Evolutionary conservation across 345 rosid genomes (phyloP), one percentile per base, ranked within the genome.

Genomic region (Aquilaria yunnanensis): DNA sequence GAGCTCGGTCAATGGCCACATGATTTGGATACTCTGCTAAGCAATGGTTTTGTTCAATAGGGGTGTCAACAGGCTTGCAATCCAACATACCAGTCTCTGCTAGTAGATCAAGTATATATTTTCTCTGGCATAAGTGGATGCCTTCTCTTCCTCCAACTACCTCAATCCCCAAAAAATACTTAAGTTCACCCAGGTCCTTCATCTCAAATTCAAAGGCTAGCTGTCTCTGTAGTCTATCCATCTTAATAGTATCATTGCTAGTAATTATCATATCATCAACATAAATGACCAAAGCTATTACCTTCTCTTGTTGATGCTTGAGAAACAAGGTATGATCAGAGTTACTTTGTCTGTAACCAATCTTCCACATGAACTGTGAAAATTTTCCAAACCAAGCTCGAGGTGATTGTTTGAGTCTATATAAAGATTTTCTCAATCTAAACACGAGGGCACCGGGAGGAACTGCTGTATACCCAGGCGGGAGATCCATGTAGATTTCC

Each of bases 351-450:
- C 2, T 13, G 30, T 12, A 59, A 7, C 67, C 50, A 16, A 32
- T 57, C 23, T 47, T 67, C 14, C 32, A 48, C 50, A 67, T 51
- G 4, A 57, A 56, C 1, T 50, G 13, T 2, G 51, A 58, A 31
- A 67, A 67, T 52, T 45, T 12, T 29, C 71, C 60, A 54, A 67
- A 67, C 65, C 71, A 67, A 3, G 65, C 71, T 32, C 71, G 29
- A 13, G 65, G 55, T 13, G 65, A 67, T 23, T 51, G 47, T 46
- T 60, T 67, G 29, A 67, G 34, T 1, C 63, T 48, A 30, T 58
- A 66, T 5, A 66, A 16, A 11, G 56, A 32, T 16, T 29, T 13
- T 12, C 12, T 9, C 9, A 5, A 6, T 50, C 1, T 11, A 37
- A n/a, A 2, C 14, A 32, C 1, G 6, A 34, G 6, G 41, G 3